Evolutionary conservation across 2,329 filamentous ascomycete species (phyloP), one percentile per base, ranked within the genome.

Genomic region (Fusarium staphyleae): DNA sequence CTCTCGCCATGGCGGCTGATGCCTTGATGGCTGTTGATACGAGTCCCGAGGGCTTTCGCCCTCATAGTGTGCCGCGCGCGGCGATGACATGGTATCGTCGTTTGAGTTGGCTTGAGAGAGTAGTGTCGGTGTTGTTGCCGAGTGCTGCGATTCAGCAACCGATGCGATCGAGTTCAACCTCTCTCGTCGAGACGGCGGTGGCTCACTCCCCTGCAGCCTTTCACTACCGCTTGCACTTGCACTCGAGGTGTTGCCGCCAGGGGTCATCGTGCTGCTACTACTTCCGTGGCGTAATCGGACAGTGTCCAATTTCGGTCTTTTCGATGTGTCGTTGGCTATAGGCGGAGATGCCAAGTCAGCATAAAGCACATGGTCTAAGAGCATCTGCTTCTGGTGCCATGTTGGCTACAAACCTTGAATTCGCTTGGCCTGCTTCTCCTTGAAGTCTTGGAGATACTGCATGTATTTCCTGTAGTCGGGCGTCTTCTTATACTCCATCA

Each of bases 401-500:
- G 14, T 15, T 29, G 39, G 37, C 19, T 37, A 70, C 73, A 36
- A 72, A 85, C 84, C 81, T 79, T 84, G 81, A 45, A 75, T 74
- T 39, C 82, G 78, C 49, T 77, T 78, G 19, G 81, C 76, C 66
- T 93, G 87, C 69, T 88, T 89, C 40, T 86, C 83, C 68, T 89
- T 92, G 76, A 95, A 93, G 1, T 93, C 89, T 26, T 84, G 81
- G 16, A 93, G 75, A 69, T 95, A 95, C 35, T 84, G 80, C 54
- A 83, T 79, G 61, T 93, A 93, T 44, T 85, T 81, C 50, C 79
- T 82, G 68, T 86, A 91, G 42, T 87, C 80, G 6, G 81, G 68
- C 0, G 89, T 93, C 72, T 91, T 91, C 70, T 93, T 93, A 71
- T 93, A 93, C 61, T 88, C 83, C 39, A 81, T 77, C 55, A 93